These are phyloP conservation scores for Cercophora samala DNA, from an alignment of 495 filamentous ascomycete species.

Conservation along the genomic window DNA sequence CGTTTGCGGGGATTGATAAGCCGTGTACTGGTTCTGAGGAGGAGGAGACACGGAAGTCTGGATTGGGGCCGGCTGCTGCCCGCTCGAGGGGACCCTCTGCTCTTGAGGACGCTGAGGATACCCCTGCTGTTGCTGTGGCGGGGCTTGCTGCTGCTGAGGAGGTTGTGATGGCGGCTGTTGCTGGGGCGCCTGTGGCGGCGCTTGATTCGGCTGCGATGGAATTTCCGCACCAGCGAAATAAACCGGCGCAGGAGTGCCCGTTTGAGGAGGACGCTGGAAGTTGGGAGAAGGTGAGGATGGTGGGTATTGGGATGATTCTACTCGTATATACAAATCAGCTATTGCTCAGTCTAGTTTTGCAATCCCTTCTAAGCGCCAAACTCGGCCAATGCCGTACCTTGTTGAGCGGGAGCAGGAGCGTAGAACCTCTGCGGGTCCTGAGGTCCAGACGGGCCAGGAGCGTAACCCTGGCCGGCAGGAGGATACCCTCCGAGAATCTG, in stretches of 20 bases:
- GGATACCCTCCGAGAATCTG: constrained; percentile 61
- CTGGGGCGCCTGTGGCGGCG: constrained; percentile 34
- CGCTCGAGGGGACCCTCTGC: constrained; percentile 38
- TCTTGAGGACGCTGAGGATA: constrained; percentile 36
- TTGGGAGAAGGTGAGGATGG: constrained; percentile 46
- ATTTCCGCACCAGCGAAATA: constrained; percentile 48
- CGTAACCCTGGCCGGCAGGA: constrained; percentile 29
- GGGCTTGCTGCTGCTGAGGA: constrained; percentile 7
- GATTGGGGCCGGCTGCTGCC: constrained; percentile 47
- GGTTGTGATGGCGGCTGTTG: constrained; percentile 35
- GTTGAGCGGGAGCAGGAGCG: constrained; percentile 53
- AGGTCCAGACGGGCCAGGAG: constrained; percentile 45
- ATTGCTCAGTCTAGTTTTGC: constrained; percentile 6
- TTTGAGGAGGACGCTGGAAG: constrained; percentile 42
- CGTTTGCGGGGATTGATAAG: constrained; percentile 44
- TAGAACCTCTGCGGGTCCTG: constrained; percentile 70
- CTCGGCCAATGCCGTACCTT: constrained; percentile 35
- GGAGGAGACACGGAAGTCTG: constrained; percentile 46
- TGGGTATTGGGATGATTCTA: constrained; percentile 42
- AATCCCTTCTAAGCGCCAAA: constrained; percentile 27
- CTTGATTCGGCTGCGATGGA: constrained; percentile 33
- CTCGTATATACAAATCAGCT: constrained; percentile 30
- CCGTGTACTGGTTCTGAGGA: constrained; percentile 38
- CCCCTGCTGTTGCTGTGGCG: constrained; percentile 34
- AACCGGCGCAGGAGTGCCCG: constrained; percentile 39